Evolutionary conservation across 2,329 filamentous ascomycete genomes (phyloP).

Genomic region (Tolypocladium guangdongense): DNA sequence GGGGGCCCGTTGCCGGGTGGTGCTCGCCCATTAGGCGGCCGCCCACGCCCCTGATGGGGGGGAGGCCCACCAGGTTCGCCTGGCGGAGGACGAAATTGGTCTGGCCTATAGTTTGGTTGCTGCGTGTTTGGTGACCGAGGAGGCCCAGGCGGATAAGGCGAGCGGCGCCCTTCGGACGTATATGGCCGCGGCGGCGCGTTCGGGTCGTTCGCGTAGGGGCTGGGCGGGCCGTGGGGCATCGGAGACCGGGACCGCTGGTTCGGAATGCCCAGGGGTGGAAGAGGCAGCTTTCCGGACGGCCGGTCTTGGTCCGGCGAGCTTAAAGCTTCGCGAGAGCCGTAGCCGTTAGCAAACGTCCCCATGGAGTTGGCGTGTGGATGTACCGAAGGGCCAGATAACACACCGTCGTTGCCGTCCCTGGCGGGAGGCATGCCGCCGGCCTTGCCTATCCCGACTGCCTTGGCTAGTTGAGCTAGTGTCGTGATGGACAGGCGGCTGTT

Average conservation of each 20-base stretch:
- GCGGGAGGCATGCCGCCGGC: slow-evolving; percentile 19
- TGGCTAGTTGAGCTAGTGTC: slow-evolving; percentile 71
- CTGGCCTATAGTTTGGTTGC: slow-evolving; percentile 15
- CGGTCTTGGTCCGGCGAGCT: slow-evolving; percentile 25
- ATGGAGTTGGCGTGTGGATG: slow-evolving; percentile 37
- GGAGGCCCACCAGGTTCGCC: slow-evolving; percentile 8
- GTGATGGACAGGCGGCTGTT: slow-evolving; percentile 75
- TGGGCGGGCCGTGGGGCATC: slow-evolving; percentile 21
- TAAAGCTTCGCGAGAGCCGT: slow-evolving; percentile 43
- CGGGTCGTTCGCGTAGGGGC: slow-evolving; percentile 19
- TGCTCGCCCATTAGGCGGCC: slow-evolving; percentile 8
- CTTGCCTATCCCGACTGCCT: slow-evolving; percentile 47
- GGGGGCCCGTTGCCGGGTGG: slow-evolving; percentile 7
- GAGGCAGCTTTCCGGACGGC: slow-evolving; percentile 25
- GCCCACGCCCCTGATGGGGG: slow-evolving; percentile 11
- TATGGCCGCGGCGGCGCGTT: slow-evolving; percentile 16
- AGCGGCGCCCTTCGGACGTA: slow-evolving; percentile 20
- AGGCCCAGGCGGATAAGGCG: slow-evolving; percentile 17
- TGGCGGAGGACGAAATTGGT: slow-evolving; percentile 7
- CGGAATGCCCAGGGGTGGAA: slow-evolving; percentile 29
- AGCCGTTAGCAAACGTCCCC: slow-evolving; percentile 43
- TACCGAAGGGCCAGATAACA: slow-evolving; percentile 34
- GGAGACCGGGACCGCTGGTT: slow-evolving; percentile 34
- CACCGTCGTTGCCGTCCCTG: slow-evolving; percentile 21
- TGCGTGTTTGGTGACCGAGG: slow-evolving; percentile 18